A percentile compares a stretch with the other conserved stretches of the same genome.
phyloP scores from a whole-genome alignment of 169 alveolate genomes.

The Pseudocohnilembus persalinus region DNA sequence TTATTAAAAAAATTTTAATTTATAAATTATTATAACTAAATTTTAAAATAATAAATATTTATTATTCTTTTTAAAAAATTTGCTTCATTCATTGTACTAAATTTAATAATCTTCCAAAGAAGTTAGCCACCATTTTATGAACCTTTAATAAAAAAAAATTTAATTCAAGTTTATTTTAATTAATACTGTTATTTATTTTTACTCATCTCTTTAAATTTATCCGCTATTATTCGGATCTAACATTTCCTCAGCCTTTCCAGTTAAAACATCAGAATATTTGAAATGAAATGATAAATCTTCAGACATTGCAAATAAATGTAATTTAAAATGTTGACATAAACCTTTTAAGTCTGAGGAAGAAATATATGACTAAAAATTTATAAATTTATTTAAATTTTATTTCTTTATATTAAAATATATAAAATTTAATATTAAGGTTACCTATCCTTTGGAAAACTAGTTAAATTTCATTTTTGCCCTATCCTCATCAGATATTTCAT shows the following conservation, averaged over 20 bases:
- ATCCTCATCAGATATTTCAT: conserved; percentile 12
- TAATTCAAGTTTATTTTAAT: not conserved
- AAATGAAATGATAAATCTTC: conserved; percentile 56
- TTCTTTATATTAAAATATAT: too few species aligned
- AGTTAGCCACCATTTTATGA: conserved; percentile 48
- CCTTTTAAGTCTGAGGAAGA: conserved; percentile 32
- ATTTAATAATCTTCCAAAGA: conserved; percentile 34
- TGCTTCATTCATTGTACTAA: not conserved
- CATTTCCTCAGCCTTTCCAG: conserved; percentile 31
- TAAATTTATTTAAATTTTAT: too few species aligned
- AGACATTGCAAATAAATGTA: conserved; percentile 48
- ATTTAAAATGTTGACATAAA: conserved; percentile 42
- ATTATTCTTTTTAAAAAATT: not conserved
- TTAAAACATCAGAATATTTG: conserved; percentile 51
- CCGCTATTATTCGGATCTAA: conserved; percentile 28
- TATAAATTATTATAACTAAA: too few species aligned
- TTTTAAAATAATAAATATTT: too few species aligned
- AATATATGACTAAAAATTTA: too few species aligned
- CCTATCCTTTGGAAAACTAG: too few species aligned
- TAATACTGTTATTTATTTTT: not conserved
- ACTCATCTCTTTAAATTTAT: conserved; percentile 34
- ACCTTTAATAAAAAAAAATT: not conserved
- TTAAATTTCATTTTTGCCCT: conserved; percentile 1
- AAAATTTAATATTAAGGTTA: too few species aligned
- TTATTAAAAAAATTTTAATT: too few species aligned